Conservation (phyloP, 164 flowering plant genomes). For the Brasenia schreberi region DNA sequence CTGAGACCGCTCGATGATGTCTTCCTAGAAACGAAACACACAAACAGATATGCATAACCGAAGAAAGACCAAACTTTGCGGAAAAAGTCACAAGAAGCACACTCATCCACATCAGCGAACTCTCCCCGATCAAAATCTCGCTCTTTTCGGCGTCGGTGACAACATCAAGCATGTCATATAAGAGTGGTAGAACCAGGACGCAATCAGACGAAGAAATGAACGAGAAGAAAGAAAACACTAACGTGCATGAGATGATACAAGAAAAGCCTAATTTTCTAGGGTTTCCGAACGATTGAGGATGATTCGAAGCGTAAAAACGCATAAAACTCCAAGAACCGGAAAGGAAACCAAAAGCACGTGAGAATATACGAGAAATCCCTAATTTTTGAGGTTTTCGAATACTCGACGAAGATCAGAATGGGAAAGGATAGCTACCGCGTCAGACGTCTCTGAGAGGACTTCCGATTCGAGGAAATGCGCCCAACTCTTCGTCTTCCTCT, state of each 20-base stretch:
- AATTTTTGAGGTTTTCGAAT: no score
- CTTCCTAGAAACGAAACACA: slow-evolving; percentile 7
- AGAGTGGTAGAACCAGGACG: no score
- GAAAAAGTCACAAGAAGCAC: no score
- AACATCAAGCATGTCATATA: no score
- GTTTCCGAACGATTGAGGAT: neutral
- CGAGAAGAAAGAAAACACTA: neutral
- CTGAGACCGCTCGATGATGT: slow-evolving; percentile 5
- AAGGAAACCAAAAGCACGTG: no score
- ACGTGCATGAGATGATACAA: neutral
- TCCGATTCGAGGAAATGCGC: slow-evolving; percentile 67
- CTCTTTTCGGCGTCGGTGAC: neutral
- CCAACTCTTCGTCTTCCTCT: slow-evolving; percentile 56
- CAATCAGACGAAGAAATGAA: neutral
- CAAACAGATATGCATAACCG: no score
- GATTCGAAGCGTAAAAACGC: neutral
- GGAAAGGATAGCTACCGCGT: slow-evolving; percentile 17
- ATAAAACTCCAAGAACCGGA: neutral
- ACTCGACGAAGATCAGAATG: neutral
- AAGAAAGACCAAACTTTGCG: no score
- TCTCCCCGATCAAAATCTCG: no score
- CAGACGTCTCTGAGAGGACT: slow-evolving; percentile 41
- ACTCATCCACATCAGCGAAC: no score
- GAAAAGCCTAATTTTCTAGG: neutral
- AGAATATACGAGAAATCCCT: no score